These are phyloP conservation scores for Massarina eburnea DNA, from an alignment of 2,329 filamentous ascomycete genomes.

Conservation along the genomic window DNA sequence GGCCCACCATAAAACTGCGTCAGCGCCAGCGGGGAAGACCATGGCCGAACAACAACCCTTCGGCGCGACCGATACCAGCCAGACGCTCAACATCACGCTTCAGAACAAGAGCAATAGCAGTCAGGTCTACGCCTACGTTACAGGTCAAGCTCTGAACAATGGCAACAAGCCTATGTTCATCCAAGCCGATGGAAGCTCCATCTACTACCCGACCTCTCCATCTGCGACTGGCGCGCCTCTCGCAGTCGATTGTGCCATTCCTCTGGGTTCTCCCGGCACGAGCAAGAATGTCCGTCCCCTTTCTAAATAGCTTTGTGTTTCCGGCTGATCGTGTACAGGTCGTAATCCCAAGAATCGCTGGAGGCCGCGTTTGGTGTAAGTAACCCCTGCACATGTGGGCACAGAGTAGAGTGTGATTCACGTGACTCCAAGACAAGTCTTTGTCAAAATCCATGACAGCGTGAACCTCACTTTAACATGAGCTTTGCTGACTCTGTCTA, in stretches of 20 bases:
- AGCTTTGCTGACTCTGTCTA: too few relatives aligned
- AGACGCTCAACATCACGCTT: slow-evolving; percentile 62
- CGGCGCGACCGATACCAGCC: slow-evolving; percentile 21
- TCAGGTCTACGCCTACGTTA: slow-evolving; percentile 70
- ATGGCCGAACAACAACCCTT: slow-evolving; percentile 26
- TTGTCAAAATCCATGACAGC: too few relatives aligned
- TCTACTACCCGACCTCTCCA: slow-evolving; percentile 66
- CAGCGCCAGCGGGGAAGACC: background rate
- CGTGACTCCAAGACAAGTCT: too few relatives aligned
- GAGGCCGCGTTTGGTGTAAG: slow-evolving; percentile 75
- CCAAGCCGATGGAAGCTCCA: slow-evolving; percentile 64
- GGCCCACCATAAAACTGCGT: slow-evolving; percentile 7
- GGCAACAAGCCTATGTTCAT: slow-evolving; percentile 64
- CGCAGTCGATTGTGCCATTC: slow-evolving; percentile 62
- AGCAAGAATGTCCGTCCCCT: slow-evolving; percentile 47
- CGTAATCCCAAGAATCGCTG: slow-evolving; percentile 69
- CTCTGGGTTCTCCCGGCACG: slow-evolving; percentile 62
- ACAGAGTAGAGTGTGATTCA: too few relatives aligned
- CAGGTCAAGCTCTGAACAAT: slow-evolving; percentile 63
- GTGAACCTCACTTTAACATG: too few relatives aligned
- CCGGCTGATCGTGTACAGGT: slow-evolving; percentile 29
- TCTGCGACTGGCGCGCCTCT: slow-evolving; percentile 54
- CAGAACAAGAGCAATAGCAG: slow-evolving; percentile 66
- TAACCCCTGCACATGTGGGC: too few relatives aligned
- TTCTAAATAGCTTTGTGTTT: too few relatives aligned